Evolutionary conservation across 2,329 filamentous ascomycete species (phyloP).

Genomic region (Calonectria hawksworthii): DNA sequence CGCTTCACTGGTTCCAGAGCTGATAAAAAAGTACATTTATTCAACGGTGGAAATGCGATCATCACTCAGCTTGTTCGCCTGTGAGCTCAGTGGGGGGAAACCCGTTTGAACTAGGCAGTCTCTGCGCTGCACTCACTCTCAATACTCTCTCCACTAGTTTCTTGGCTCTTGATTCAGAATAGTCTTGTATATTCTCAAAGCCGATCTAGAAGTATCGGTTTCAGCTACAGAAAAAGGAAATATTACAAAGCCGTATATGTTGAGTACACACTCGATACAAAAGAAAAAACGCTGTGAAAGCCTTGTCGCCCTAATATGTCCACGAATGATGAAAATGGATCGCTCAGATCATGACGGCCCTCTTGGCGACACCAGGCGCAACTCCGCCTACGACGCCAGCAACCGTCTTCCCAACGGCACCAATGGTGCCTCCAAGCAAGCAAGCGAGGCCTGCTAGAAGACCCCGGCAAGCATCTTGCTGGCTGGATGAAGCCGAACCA

Average conservation of each 20-base stretch:
- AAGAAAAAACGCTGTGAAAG: background rate
- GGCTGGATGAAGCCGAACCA: background rate
- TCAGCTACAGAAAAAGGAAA: slow-evolving; percentile 6
- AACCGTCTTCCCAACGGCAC: background rate
- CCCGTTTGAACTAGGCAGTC: background rate
- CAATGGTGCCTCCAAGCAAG: background rate
- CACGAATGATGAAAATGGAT: background rate
- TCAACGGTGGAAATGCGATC: background rate
- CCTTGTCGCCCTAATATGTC: background rate
- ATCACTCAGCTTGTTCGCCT: background rate
- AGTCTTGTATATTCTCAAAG: background rate
- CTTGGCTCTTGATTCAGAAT: background rate
- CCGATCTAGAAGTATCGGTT: background rate
- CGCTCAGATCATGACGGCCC: background rate
- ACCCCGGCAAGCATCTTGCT: background rate
- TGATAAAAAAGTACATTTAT: background rate
- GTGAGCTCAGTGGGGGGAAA: background rate
- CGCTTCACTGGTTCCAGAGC: background rate
- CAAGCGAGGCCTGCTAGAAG: background rate
- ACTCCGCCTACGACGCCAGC: background rate
- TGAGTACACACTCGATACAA: background rate
- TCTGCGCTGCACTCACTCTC: background rate
- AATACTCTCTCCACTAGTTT: background rate
- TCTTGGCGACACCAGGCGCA: background rate
- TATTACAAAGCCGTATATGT: slow-evolving; percentile 1